Base-by-base conservation (phyloP, 148 eudicot genomes). In the Silene uniflora region DNA sequence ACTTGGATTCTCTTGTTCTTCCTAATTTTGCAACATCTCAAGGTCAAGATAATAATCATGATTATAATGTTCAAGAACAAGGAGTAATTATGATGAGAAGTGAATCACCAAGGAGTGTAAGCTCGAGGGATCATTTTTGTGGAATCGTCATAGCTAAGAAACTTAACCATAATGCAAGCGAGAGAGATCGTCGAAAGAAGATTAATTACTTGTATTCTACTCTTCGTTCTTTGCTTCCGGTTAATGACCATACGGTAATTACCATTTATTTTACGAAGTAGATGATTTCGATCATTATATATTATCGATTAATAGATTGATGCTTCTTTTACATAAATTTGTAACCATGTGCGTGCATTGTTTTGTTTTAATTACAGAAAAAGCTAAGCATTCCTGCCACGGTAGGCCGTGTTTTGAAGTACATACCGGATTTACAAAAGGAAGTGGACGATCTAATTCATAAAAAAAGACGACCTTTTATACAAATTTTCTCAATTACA, bases 361-460 rank as follows among this genome's bases (percentile, higher is more conserved):
- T 23, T 56, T 39, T 52, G 54, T n/a, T n/a, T n/a, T n/a, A n/a
- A 44, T 61, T 76, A 24, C 96, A 93, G 97, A 93, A 88, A 65
- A 93, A 93, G 58, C 47, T 88, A 73, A 93, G 95, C 83, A 86
- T 91, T 18, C 95, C 97, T 0, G 54, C 70, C 0, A 93, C 97
- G 12, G 85, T 93, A 8, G 79, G 88, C n/a, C 76, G 83, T 1
- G 95, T 80, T 23, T 68, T 93, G 24, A 90, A 93, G 67, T 91
- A 93, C 84, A 90, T 90, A 78, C 98, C 97, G 0, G 90, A 93
- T 62, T 83, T 93, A 65, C 91, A 87, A 70, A 89, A 81, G n/a
- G n/a, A n/a, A n/a, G n/a, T n/a, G n/a, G n/a, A n/a, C n/a, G n/a
- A n/a, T n/a, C n/a, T n/a, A n/a, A 65, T 49, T 49, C 42, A 58